These are phyloP conservation scores for Podochytrium sp. DNA, from an alignment of 192 early-diverging fungal genomes.

Conservation along the genomic window DNA sequence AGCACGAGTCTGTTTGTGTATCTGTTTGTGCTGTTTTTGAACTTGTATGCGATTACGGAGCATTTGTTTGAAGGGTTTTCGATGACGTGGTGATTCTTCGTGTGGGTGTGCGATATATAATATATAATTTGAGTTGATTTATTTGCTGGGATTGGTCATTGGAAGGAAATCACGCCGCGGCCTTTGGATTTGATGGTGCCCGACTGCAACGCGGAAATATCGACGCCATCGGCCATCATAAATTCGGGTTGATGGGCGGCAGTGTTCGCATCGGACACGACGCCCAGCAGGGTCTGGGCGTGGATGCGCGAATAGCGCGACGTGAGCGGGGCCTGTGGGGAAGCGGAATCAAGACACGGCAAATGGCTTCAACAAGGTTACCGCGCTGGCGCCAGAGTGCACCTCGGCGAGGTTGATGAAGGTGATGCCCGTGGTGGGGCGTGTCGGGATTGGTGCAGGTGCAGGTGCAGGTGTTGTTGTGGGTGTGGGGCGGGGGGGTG, in stretches of 20 bases:
- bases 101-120: no score
- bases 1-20: slow-evolving; percentile 43
- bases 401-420: background rate
- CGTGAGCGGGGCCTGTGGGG: background rate
- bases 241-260: no score
- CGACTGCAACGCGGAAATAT: background rate
- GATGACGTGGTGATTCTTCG: slow-evolving; percentile 16
- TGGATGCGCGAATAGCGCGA: background rate
- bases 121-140: background rate
- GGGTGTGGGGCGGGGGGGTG: background rate
- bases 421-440: background rate
- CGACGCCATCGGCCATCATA: background rate
- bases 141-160: background rate
- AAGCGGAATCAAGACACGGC: background rate
- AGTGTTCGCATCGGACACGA: background rate
- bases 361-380: background rate
- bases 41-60: slow-evolving; percentile 48
- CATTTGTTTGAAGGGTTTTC: slow-evolving; percentile 48
- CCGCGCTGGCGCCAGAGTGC: background rate
- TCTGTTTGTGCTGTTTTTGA: slow-evolving; percentile 44
- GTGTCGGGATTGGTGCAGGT: background rate
- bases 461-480: background rate
- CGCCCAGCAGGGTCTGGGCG: background rate
- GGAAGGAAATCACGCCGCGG: background rate
- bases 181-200: background rate